Conservation (phyloP, 768 basidiomycete species). For the Antrodiella citrinella region DNA sequence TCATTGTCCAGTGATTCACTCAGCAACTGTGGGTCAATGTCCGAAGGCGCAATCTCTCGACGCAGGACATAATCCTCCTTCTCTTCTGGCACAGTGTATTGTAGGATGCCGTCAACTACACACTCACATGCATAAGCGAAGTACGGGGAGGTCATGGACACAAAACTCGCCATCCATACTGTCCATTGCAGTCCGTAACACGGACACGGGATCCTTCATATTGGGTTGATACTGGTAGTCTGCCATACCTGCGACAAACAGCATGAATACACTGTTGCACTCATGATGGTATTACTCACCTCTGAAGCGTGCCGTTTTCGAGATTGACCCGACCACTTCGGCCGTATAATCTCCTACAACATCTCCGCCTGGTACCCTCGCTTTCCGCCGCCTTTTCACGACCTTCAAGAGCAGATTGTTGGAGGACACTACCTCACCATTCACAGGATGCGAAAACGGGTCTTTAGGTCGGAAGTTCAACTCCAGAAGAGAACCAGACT, state of each 20-base stretch:
- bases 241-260: conserved; percentile 63
- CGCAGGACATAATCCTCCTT: conserved; percentile 51
- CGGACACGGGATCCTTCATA: conserved; percentile 57
- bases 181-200: conserved; percentile 67
- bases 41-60: conserved; percentile 22
- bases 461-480: conserved; percentile 67
- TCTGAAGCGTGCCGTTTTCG: conserved; percentile 83
- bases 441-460: conserved; percentile 76
- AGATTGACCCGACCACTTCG: conserved; percentile 62
- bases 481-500: conserved; percentile 62
- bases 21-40: conserved; percentile 43
- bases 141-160: background rate
- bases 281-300: too few relatives aligned
- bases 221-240: conserved; percentile 88
- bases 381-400: conserved; percentile 57
- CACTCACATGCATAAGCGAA: conserved; percentile 3
- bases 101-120: conserved; percentile 63
- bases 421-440: conserved; percentile 69
- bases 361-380: conserved; percentile 13
- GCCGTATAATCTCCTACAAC: conserved; percentile 63
- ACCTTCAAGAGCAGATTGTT: conserved; percentile 83
- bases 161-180: conserved; percentile 65
- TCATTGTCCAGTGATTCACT: background rate
- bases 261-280: too few relatives aligned
- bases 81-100: conserved; percentile 64